phyloP scores from a whole-genome alignment of 768 basidiomycete species.

The Candolleomyces aberdarensis region DNA sequence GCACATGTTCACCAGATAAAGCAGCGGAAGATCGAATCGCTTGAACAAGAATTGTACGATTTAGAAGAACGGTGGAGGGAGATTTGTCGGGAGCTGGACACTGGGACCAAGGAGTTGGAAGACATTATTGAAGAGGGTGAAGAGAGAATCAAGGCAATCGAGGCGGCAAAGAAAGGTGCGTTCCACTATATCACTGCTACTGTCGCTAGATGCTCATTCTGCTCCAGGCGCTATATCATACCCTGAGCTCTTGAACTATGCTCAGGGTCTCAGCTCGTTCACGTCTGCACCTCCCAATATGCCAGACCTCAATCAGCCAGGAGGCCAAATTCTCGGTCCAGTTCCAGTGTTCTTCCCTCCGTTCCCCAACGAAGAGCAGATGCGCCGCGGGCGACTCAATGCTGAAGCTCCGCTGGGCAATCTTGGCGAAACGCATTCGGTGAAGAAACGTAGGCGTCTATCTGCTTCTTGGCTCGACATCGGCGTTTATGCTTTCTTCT shows the following conservation, averaged over 20 bases:
- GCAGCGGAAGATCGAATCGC: constrained; percentile 67
- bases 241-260: constrained; percentile 79
- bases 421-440: constrained; percentile 78
- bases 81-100: constrained; percentile 62
- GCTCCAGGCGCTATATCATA: constrained; percentile 71
- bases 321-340: constrained; percentile 58
- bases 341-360: constrained; percentile 76
- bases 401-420: constrained; percentile 76
- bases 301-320: constrained; percentile 68
- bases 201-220: not conserved
- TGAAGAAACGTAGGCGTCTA: constrained; percentile 61
- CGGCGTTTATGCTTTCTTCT: constrained; percentile 1
- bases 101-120: constrained; percentile 67
- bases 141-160: constrained; percentile 65
- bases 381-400: constrained; percentile 79
- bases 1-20: constrained; percentile 73
- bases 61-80: constrained; percentile 67
- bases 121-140: constrained; percentile 72
- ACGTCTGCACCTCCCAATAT: constrained; percentile 88
- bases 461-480: not conserved
- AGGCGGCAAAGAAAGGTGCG: constrained; percentile 68
- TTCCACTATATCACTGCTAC: not conserved
- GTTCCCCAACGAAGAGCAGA: constrained; percentile 89
- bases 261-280: constrained; percentile 80
- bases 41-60: constrained; percentile 68